These are phyloP conservation scores for Rubia yunnanensis DNA, from an alignment of 257 asterid genomes.

Conservation along the genomic window DNA sequence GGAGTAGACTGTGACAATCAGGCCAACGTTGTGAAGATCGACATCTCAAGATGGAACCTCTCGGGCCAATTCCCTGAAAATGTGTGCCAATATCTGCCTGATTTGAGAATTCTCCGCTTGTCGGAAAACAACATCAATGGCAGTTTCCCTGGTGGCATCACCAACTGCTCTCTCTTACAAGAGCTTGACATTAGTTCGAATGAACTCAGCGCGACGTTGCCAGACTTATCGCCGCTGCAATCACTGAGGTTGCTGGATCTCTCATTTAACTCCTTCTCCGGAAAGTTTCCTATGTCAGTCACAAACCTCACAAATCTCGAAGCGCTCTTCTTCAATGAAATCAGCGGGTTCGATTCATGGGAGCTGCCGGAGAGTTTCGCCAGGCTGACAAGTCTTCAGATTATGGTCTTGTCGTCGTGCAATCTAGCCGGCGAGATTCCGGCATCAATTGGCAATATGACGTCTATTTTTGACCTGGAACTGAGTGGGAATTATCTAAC, in stretches of 20 bases:
- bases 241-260: conserved; percentile 47
- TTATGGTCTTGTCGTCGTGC: conserved; percentile 52
- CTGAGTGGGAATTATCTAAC: conserved; percentile 51
- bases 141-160: conserved; percentile 43
- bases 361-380: conserved; percentile 42
- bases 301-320: conserved; percentile 58
- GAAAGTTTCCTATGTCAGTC: conserved; percentile 65
- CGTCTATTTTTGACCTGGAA: conserved; percentile 69
- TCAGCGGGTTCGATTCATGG: conserved; percentile 41
- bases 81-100: conserved; percentile 56
- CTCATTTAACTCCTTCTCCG: conserved; percentile 46
- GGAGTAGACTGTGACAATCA: conserved; percentile 56
- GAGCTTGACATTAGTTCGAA: conserved; percentile 43
- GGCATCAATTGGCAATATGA: conserved; percentile 49
- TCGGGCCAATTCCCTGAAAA: conserved; percentile 52
- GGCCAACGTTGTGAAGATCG: conserved; percentile 38
- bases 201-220: conserved; percentile 41
- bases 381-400: conserved; percentile 32
- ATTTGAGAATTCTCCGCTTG: conserved; percentile 38
- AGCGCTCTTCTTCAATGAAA: conserved; percentile 50
- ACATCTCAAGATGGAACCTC: conserved; percentile 55
- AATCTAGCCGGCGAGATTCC: conserved; percentile 55
- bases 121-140: conserved; percentile 44
- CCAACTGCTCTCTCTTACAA: conserved; percentile 45
- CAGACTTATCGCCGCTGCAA: conserved; percentile 52